Evolutionary conservation across 345 rosid genomes (phyloP), one percentile per base, ranked within the genome.

Genomic region (Syzygium aqueum): DNA sequence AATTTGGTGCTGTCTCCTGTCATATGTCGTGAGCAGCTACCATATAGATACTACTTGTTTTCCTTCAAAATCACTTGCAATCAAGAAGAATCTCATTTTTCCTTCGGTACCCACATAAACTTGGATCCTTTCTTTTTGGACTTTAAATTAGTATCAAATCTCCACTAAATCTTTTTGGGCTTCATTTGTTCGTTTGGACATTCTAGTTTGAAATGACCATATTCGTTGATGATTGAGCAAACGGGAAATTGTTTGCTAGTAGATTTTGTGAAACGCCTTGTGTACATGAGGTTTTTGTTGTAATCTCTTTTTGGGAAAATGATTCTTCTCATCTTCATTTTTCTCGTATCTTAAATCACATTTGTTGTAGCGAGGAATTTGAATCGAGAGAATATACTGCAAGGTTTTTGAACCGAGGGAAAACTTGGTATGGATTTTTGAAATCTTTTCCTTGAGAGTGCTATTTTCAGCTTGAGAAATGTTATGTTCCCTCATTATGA

Each of bases 381-480:
- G 28, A 23, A 57, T 57, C 10, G n/a, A 57, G 63, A 23, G 63
- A 57, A 2, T 25, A 12, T 23, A 28, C 2, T 3, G 14, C n/a
- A 59, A 59, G 11, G 7, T 25, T 27, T 6, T 59, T 59, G 65
- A 59, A 2, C 12, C 5, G 28, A 59, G 30, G 4, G 30, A 59
- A 25, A 59, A 4, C 28, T 59, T 11, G 0, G 30, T 0, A 2
- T 0, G 25, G 7, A 59, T 59, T 25, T 57, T 27, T 25, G 65
- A 59, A 59, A 25, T 59, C 28, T 25, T 28, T 25, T 59, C 15
- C 65, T 5, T 25, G 3, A 59, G 28, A 59, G 28, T 25, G 65
- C 15, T 59, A 59, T 25, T 59, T 59, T 25, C 16, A 25, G 28
- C 5, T 57, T 9, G n/a, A 59, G 65, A 59, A 57, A 59, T 28